Evolutionary conservation across 2,329 filamentous ascomycete genomes (phyloP).

Genomic region (Diaporthe sp.): DNA sequence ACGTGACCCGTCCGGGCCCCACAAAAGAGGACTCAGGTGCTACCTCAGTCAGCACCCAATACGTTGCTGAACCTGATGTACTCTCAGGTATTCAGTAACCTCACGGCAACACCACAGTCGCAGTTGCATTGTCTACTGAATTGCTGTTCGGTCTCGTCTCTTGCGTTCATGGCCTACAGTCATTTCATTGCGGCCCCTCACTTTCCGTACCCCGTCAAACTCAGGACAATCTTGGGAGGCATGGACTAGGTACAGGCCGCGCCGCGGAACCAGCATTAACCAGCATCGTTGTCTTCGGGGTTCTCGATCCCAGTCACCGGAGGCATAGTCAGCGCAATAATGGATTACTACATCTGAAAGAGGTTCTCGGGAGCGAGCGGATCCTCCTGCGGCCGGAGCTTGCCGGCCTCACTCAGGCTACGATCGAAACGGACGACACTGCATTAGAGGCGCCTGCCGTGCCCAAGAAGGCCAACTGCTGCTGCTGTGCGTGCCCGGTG

Average conservation of each 20-base stretch:
- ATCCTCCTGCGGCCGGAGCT: constrained; percentile 5
- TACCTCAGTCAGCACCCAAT: neutral
- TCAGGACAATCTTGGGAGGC: neutral
- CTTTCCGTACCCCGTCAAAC: neutral
- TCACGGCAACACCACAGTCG: constrained; percentile 11
- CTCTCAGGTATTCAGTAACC: neutral
- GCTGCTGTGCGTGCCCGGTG: neutral
- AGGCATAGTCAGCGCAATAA: constrained; percentile 6
- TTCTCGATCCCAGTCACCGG: neutral
- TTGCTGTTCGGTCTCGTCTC: neutral
- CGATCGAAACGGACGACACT: constrained; percentile 6
- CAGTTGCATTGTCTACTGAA: constrained; percentile 1
- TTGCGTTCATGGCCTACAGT: neutral
- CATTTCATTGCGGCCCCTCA: neutral
- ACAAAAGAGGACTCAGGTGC: neutral
- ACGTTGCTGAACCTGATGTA: neutral
- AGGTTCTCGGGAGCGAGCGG: constrained; percentile 1
- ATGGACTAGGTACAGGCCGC: neutral
- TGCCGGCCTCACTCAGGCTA: neutral
- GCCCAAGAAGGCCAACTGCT: constrained; percentile 12
- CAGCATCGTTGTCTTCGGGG: neutral
- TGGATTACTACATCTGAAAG: neutral
- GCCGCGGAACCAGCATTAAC: neutral
- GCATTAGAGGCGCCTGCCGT: constrained; percentile 26
- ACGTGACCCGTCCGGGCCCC: neutral